These are phyloP conservation scores for Tulasnella sp. DNA, from an alignment of 768 basidiomycete genomes.

Conservation along the genomic window DNA sequence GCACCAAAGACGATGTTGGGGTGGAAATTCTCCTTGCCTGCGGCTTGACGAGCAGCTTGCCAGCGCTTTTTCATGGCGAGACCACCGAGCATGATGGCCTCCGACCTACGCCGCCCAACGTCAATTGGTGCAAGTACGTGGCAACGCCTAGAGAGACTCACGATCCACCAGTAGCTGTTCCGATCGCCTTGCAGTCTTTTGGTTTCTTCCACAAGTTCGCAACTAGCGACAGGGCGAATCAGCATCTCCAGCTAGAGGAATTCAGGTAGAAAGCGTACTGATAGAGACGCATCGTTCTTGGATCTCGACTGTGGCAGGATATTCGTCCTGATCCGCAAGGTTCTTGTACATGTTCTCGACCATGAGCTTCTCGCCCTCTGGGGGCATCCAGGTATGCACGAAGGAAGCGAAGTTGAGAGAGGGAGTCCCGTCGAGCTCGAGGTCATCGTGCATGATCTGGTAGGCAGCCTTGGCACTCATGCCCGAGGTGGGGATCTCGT, in stretches of 20 bases:
- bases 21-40: constrained; percentile 51
- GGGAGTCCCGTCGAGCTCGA: constrained; percentile 59
- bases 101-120: constrained; percentile 39
- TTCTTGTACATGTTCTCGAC: constrained; percentile 61
- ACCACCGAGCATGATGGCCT: constrained; percentile 74
- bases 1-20: constrained; percentile 61
- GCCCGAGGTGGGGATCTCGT: constrained; percentile 24
- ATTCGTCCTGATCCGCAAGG: constrained; percentile 71
- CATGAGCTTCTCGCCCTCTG: constrained; percentile 58
- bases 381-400: constrained; percentile 68
- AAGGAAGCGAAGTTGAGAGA: constrained; percentile 59
- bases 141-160: constrained; percentile 41
- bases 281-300: constrained; percentile 51
- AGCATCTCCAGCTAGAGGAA: neutral
- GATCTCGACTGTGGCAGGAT: constrained; percentile 58
- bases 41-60: constrained; percentile 68
- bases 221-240: constrained; percentile 55
- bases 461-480: constrained; percentile 40
- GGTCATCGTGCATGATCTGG: constrained; percentile 56
- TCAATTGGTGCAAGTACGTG: neutral
- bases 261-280: neutral
- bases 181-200: constrained; percentile 57
- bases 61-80: constrained; percentile 72
- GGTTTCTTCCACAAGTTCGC: constrained; percentile 72
- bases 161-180: constrained; percentile 71